These are phyloP conservation scores for Claviceps cyperi DNA, from an alignment of 2,329 filamentous ascomycete genomes.

Conservation along the genomic window DNA sequence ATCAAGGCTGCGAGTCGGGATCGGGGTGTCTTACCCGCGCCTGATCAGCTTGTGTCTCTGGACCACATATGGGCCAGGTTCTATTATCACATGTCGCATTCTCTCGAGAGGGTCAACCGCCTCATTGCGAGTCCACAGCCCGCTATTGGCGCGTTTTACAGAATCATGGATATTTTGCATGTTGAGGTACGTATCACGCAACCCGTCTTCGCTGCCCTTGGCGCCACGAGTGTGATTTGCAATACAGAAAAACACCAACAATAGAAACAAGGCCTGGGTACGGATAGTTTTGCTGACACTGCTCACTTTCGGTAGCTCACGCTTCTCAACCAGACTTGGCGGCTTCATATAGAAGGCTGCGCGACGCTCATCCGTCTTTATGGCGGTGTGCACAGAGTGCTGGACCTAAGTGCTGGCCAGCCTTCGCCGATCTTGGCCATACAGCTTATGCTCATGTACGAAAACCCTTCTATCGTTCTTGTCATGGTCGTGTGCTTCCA, in stretches of 20 bases:
- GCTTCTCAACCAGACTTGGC: conserved; percentile 3
- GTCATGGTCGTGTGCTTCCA: no score
- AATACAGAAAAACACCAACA: no score
- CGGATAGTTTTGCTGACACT: neutral
- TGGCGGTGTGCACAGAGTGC: conserved; percentile 1
- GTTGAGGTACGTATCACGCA: conserved; percentile 1
- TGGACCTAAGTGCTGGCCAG: conserved; percentile 1
- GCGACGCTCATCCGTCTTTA: conserved; percentile 2
- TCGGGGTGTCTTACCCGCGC: neutral
- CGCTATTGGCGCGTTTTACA: conserved; percentile 3
- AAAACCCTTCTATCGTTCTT: neutral
- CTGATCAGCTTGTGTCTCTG: conserved; percentile 1
- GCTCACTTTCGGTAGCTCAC: neutral
- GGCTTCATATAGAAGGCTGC: conserved; percentile 3
- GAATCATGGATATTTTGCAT: conserved; percentile 5
- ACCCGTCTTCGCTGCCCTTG: neutral
- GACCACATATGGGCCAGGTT: conserved; percentile 1
- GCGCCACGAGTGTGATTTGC: no score
- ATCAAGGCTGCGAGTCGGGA: conserved; percentile 1
- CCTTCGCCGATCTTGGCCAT: conserved; percentile 4
- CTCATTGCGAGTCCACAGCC: neutral
- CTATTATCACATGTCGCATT: conserved; percentile 3
- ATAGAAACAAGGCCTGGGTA: no score
- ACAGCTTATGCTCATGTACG: conserved; percentile 4
- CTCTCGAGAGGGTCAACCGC: conserved; percentile 1